A percentile compares a stretch with the other conserved stretches of the same genome.
Conservation (phyloP, 2,329 filamentous ascomycete species). For the Clarireedia homoeocarpa region DNA sequence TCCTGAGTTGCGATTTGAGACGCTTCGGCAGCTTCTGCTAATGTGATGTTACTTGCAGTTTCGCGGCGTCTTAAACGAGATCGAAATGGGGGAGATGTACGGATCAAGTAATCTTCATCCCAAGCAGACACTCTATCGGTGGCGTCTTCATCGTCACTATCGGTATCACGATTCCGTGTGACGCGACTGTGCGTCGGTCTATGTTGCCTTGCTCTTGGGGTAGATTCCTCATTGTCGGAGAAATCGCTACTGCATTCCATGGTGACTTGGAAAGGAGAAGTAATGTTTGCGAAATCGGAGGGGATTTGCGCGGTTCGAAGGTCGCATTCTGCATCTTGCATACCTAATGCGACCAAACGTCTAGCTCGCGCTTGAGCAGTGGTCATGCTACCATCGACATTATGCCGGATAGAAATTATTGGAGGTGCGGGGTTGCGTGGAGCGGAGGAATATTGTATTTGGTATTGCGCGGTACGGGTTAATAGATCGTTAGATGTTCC, state of each 20-base stretch:
- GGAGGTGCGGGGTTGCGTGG: slow-evolving; percentile 29
- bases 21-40: slow-evolving; percentile 26
- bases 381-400: slow-evolving; percentile 43
- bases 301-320: slow-evolving; percentile 48
- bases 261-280: slow-evolving; percentile 45
- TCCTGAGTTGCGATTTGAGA: slow-evolving; percentile 46
- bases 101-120: slow-evolving; percentile 3
- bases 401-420: slow-evolving; percentile 45
- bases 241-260: slow-evolving; percentile 48
- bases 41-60: slow-evolving; percentile 27
- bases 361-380: slow-evolving; percentile 37
- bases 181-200: slow-evolving; percentile 35
- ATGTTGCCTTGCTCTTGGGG: slow-evolving; percentile 1
- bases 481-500: slow-evolving; percentile 77
- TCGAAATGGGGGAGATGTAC: neutral
- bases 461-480: slow-evolving; percentile 64
- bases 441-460: slow-evolving; percentile 52
- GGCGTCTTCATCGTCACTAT: slow-evolving; percentile 18
- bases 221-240: slow-evolving; percentile 41
- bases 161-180: slow-evolving; percentile 30
- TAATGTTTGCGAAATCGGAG: slow-evolving; percentile 41
- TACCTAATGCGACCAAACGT: slow-evolving; percentile 37
- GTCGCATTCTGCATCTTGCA: slow-evolving; percentile 32
- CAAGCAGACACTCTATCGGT: neutral
- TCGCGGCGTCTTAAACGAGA: slow-evolving; percentile 20